Evolutionary conservation across 1,284 basidiomycete genomes (phyloP), one percentile per base, ranked within the genome.

Genomic region (Ganoderma lingzhi): DNA sequence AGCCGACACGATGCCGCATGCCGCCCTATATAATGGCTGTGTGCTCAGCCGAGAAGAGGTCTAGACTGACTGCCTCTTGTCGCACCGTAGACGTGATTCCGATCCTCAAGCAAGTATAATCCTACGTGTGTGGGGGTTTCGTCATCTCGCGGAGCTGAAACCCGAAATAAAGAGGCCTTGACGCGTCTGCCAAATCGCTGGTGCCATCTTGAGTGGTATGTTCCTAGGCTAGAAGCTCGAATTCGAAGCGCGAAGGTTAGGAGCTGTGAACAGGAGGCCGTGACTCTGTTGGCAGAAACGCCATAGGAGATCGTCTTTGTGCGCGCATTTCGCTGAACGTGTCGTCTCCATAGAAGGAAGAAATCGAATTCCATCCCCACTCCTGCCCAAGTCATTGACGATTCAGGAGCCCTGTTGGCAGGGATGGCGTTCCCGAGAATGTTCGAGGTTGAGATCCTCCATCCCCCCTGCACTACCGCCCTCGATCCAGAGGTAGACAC

Each of bases 241-340:
- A 23, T 9, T 48, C n/a, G n/a, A 23, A 23, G 48, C 23, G n/a
- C 12, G 48, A 51, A 5, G 23, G 23, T 28, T 10, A 4, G 19
- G 23, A 51, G 48, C 23, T 23, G 48, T 23, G 23, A n/a, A 48
- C 45, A n/a, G 45, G 19, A 10, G 45, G 45, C 19, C 19, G 17
- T n/a, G 45, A n/a, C 2, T 48, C 48, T 23, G 23, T 51, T 9
- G 39, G 39, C 10, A 51, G 48, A 23, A 10, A 14, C 23, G 8
- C 9, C 19, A 14, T 10, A 19, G 48, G 9, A 48, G 48, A 51
- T 51, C 48, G 23, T 28, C 48, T 23, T 28, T n/a, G 23, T 51
- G 48, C 48, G 48, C 23, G 48, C 48, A 51, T 51, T 48, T 48
- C 45, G 45, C 45, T 48, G n/a, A 48, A n/a, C 48, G 48, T 51